A percentile compares a stretch with the other conserved stretches of the same genome.
Evolutionary conservation across 495 filamentous ascomycete genomes (phyloP).

Genomic region (Penicillium canescens): DNA sequence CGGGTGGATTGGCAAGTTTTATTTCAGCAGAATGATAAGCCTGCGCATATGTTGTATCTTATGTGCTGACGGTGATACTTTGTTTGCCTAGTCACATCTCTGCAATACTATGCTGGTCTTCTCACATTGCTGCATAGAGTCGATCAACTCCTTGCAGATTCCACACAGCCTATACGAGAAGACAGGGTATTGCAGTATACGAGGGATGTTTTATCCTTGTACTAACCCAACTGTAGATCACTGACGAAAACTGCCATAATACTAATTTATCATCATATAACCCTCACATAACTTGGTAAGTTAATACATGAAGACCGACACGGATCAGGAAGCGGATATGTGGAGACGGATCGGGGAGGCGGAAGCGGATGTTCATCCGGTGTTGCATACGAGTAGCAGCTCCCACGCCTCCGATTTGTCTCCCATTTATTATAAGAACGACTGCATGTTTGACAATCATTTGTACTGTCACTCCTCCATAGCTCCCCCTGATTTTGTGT

Average conservation of each 20-base stretch:
- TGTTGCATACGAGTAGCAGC: conserved; percentile 6
- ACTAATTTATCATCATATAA: no score
- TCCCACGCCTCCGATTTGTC: conserved; percentile 8
- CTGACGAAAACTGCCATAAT: no score
- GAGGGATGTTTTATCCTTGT: no score
- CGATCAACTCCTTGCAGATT: no score
- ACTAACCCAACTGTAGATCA: no score
- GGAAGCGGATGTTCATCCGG: conserved; percentile 30
- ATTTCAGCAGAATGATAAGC: not conserved
- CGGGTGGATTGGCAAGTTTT: not conserved
- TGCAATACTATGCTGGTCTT: no score
- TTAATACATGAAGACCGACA: not conserved
- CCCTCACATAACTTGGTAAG: not conserved
- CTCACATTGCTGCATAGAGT: no score
- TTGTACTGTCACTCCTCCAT: not conserved
- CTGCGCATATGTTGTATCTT: not conserved
- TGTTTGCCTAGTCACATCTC: no score
- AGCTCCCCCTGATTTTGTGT: no score
- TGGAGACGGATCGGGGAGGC: conserved; percentile 23
- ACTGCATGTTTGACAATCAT: not conserved
- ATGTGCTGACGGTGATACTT: no score
- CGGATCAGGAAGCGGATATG: not conserved
- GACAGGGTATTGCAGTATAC: no score
- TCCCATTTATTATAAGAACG: not conserved
- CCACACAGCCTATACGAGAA: no score